Conservation (phyloP, 2,329 filamentous ascomycete species). For the Byssochlamys sp. region DNA sequence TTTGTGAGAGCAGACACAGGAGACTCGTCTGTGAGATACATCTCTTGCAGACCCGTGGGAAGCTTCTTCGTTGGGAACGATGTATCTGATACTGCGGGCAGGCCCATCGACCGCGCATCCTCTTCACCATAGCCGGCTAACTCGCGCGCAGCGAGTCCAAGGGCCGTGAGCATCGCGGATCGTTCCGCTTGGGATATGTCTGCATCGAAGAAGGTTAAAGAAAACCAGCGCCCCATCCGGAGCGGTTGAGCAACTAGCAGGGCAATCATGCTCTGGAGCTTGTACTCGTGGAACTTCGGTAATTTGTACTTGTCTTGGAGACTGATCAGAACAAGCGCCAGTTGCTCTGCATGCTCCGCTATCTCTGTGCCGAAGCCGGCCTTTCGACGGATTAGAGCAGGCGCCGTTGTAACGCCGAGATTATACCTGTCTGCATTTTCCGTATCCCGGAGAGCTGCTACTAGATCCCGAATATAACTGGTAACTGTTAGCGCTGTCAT, state of each 20-base stretch:
- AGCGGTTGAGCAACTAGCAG: slow-evolving; percentile 66
- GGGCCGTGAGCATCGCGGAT: slow-evolving; percentile 66
- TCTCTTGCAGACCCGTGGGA: slow-evolving; percentile 60
- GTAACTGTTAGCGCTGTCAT: slow-evolving; percentile 8
- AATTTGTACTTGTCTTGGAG: slow-evolving; percentile 79
- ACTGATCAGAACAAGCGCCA: slow-evolving; percentile 66
- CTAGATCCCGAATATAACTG: slow-evolving; percentile 72
- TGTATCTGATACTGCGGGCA: slow-evolving; percentile 25
- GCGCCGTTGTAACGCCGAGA: slow-evolving; percentile 66
- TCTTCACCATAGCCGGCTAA: slow-evolving; percentile 64
- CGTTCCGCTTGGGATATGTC: slow-evolving; percentile 84
- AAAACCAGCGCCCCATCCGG: slow-evolving; percentile 74
- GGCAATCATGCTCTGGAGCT: slow-evolving; percentile 72
- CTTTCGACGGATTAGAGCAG: slow-evolving; percentile 76
- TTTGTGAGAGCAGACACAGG: slow-evolving; percentile 60
- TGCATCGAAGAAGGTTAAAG: slow-evolving; percentile 76
- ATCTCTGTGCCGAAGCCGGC: slow-evolving; percentile 81
- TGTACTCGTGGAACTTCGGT: slow-evolving; percentile 63
- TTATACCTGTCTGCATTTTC: slow-evolving; percentile 79
- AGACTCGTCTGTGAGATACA: slow-evolving; percentile 49
- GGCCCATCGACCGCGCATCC: slow-evolving; percentile 32
- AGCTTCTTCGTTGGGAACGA: slow-evolving; percentile 74
- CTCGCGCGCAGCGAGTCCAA: slow-evolving; percentile 75
- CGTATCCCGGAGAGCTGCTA: slow-evolving; percentile 65
- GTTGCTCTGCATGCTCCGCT: slow-evolving; percentile 68